These are phyloP conservation scores for Penicillium nucicola DNA, from an alignment of 495 filamentous ascomycete genomes.

Conservation along the genomic window DNA sequence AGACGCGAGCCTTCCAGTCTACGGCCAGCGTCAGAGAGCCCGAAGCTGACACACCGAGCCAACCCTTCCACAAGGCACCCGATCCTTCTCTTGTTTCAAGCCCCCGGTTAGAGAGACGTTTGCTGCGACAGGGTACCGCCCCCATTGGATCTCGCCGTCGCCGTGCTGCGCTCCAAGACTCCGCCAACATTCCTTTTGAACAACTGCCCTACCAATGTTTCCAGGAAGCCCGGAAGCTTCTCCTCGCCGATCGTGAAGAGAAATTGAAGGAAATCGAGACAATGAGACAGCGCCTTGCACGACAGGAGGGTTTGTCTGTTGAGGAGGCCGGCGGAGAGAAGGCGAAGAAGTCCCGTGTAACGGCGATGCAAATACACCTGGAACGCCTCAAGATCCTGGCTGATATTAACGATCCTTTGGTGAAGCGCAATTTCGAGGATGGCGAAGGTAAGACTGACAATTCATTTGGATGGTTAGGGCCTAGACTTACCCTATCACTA, in stretches of 20 bases:
- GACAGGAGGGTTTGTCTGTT: slow-evolving; percentile 55
- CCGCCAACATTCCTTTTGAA: slow-evolving; percentile 77
- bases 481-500: slow-evolving; percentile 5
- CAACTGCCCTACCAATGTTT: slow-evolving; percentile 94
- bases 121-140: slow-evolving; percentile 55
- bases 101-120: slow-evolving; percentile 55
- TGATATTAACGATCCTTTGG: slow-evolving; percentile 92
- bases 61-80: slow-evolving; percentile 37
- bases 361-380: slow-evolving; percentile 68
- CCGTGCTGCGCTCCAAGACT: slow-evolving; percentile 67
- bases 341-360: slow-evolving; percentile 61
- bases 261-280: slow-evolving; percentile 67
- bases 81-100: slow-evolving; percentile 52
- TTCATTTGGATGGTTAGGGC: background rate
- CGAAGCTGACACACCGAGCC: slow-evolving; percentile 32
- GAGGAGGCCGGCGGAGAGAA: slow-evolving; percentile 58
- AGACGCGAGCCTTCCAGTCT: slow-evolving; percentile 38
- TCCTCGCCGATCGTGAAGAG: slow-evolving; percentile 75
- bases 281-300: slow-evolving; percentile 56
- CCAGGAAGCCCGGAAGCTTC: slow-evolving; percentile 86
- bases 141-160: slow-evolving; percentile 81
- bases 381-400: slow-evolving; percentile 83
- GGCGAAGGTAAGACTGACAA: slow-evolving; percentile 62
- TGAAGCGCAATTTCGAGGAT: slow-evolving; percentile 95
- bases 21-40: slow-evolving; percentile 36